phyloP scores from a whole-genome alignment of 83 land plant species.

The Picea abies region DNA sequence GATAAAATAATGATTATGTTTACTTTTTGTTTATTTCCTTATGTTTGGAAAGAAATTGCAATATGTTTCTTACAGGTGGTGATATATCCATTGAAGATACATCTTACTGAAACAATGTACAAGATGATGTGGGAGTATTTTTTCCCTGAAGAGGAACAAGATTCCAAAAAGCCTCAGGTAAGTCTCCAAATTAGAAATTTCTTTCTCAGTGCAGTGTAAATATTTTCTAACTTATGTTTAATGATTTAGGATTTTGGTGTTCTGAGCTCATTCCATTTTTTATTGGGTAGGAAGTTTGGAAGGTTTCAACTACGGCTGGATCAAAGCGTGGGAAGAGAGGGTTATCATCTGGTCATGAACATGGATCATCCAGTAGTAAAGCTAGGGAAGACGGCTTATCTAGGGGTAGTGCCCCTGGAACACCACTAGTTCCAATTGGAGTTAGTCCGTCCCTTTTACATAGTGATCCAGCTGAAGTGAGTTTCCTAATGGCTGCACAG shows the following conservation, averaged over 20 bases:
- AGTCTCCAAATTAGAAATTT: slow-evolving; percentile 14
- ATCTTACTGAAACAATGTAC: slow-evolving; percentile 91
- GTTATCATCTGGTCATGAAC: slow-evolving; percentile 34
- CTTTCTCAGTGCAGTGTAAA: neutral
- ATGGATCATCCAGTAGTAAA: slow-evolving; percentile 31
- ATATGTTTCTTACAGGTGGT: slow-evolving; percentile 62
- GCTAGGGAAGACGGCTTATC: slow-evolving; percentile 46
- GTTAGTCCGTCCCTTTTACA: slow-evolving; percentile 19
- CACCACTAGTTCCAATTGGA: slow-evolving; percentile 18
- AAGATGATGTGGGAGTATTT: slow-evolving; percentile 96
- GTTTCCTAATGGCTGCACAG: slow-evolving; percentile 23
- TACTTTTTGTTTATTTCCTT: neutral
- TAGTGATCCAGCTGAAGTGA: slow-evolving; percentile 50
- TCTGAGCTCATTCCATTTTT: slow-evolving; percentile 5
- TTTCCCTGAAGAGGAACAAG: slow-evolving; percentile 97
- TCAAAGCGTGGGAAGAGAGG: slow-evolving; percentile 69
- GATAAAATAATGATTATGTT: neutral
- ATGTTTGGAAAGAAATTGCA: neutral
- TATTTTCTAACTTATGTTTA: neutral
- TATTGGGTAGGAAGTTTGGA: slow-evolving; percentile 81
- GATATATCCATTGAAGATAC: slow-evolving; percentile 87
- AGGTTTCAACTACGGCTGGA: slow-evolving; percentile 86
- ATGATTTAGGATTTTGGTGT: neutral
- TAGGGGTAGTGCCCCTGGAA: slow-evolving; percentile 36
- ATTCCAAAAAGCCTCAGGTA: slow-evolving; percentile 85